phyloP scores from a whole-genome alignment of 345 rosid genomes.

The Gossypioides kirkii region DNA sequence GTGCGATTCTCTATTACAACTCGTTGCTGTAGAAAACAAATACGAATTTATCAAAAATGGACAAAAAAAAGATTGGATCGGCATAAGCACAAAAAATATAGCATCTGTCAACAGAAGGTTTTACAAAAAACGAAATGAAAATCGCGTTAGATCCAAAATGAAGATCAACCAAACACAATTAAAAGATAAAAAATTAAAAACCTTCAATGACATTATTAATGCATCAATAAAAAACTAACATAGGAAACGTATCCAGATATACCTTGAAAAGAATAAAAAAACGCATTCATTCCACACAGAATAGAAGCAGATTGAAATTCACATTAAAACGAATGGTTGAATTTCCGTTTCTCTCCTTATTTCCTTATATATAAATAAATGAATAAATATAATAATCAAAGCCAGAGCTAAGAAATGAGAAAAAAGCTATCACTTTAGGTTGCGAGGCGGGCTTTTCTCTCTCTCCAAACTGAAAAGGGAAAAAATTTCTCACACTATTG shows the following conservation, averaged over 20 bases:
- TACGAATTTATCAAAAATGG: constrained; percentile 7
- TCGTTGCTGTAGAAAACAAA: constrained; percentile 3
- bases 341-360: background rate
- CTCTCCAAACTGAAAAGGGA: background rate
- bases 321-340: background rate
- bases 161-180: constrained; percentile 2
- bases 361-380: background rate
- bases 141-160: constrained; percentile 15
- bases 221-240: background rate
- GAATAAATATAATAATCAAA: background rate
- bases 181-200: background rate
- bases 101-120: background rate
- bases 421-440: constrained; percentile 27
- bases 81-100: constrained; percentile 4
- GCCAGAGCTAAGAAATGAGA: background rate
- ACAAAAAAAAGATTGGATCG: constrained; percentile 1
- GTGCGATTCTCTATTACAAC: background rate
- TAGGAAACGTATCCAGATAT: constrained; percentile 6
- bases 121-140: constrained; percentile 1
- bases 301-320: background rate
- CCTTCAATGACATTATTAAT: constrained; percentile 9
- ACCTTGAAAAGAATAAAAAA: constrained; percentile 6
- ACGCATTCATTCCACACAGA: constrained; percentile 23
- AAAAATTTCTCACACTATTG: background rate
- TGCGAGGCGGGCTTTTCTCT: constrained; percentile 14